Base-by-base conservation (phyloP, 2,329 filamentous ascomycete genomes). In the Fusarium succisae region DNA sequence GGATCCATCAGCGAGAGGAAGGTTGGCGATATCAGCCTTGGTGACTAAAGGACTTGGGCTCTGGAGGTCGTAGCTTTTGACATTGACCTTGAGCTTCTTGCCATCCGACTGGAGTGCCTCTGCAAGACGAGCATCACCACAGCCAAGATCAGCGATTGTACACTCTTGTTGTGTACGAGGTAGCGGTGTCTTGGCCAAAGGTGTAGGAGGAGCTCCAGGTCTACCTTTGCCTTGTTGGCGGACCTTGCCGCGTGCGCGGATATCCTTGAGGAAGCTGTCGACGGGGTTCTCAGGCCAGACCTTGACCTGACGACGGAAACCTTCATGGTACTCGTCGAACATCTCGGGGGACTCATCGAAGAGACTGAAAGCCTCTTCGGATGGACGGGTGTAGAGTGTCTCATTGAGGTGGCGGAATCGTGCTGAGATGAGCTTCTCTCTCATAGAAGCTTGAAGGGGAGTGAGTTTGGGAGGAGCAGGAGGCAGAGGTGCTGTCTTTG, bases 371-470 rank as follows among this genome's bases (percentile, higher is more conserved):
- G 96, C 93, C 74, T 96, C 91, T 41, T 87, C 86, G 0, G 96
- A 99, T 2, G 95, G 94, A 13, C 92, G 94, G 9, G 96, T 98
- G 85, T 99, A 99, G 20, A 99, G 91, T 0, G 94, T 96, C 85
- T 99, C 93, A 83, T 99, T 99, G 70, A 99, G 91, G 83, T 98
- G 95, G 73, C 96, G 94, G 89, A 99, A 99, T 66, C 96, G 95
- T 3, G 96, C 95, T 15, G 95, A 97, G 72, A 97, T 89, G 72
- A 99, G 91, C 86, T 99, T 99, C 80, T 95, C 92, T 70, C 94
- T 92, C 96, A 99, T 99, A 8, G 94, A 91, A 63, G 93, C 91
- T 86, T 99, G 96, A 64, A 99, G 91, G 8, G 96, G 95, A 2
- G 96, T 99, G 79, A 99, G 90, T 77, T 93, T 94, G 71, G 83